Conservation (phyloP, 2,329 filamentous ascomycete species). For the Fusarium sp. region DNA sequence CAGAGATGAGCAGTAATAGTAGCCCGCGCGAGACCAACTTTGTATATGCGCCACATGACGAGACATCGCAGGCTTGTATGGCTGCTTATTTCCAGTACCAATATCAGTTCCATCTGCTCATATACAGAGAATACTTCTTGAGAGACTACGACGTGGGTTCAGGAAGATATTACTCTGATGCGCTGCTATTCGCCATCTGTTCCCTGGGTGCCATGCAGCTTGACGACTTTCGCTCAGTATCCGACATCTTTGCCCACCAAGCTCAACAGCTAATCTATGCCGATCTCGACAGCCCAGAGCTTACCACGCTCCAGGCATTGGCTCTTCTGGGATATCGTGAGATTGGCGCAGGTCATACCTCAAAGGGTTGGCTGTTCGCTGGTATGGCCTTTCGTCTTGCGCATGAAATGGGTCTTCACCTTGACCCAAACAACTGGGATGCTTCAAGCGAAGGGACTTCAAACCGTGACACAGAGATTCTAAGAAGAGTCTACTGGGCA, state of each 20-base stretch:
- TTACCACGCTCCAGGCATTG: constrained; percentile 60
- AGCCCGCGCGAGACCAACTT: constrained; percentile 43
- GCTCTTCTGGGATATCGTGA: constrained; percentile 59
- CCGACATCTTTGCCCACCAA: constrained; percentile 57
- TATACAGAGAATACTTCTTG: constrained; percentile 63
- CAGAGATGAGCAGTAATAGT: constrained; percentile 28
- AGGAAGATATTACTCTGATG: constrained; percentile 62
- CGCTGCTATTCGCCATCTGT: constrained; percentile 61
- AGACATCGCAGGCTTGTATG: constrained; percentile 59
- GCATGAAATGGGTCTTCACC: constrained; percentile 64
- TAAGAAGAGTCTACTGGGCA: constrained; percentile 62
- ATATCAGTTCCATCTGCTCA: constrained; percentile 62
- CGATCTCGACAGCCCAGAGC: constrained; percentile 58
- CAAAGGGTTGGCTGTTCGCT: constrained; percentile 63
- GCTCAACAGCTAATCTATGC: constrained; percentile 58
- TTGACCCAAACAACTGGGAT: constrained; percentile 63
- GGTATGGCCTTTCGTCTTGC: constrained; percentile 64
- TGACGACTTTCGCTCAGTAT: constrained; percentile 53
- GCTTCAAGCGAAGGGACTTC: constrained; percentile 49
- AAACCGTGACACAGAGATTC: constrained; percentile 58
- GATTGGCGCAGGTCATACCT: constrained; percentile 59
- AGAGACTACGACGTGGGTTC: constrained; percentile 60
- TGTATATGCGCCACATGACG: constrained; percentile 57
- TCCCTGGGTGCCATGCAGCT: constrained; percentile 61
- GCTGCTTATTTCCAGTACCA: constrained; percentile 60